phyloP scores from a whole-genome alignment of 805 yeast species.

The Saccharomycopsis amapae region DNA sequence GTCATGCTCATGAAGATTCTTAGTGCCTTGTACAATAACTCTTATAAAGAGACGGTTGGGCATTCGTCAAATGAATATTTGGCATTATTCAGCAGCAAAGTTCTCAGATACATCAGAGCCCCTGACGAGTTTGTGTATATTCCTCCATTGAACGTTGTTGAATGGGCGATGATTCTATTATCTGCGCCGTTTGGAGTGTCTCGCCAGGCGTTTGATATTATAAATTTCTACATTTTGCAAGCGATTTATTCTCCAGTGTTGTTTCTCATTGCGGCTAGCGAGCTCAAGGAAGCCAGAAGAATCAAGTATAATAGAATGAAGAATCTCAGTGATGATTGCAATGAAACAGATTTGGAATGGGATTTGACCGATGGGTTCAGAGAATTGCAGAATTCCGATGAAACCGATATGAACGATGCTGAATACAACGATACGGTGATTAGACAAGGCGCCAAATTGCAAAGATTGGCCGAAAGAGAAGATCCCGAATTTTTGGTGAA shows the following conservation, averaged over 20 bases:
- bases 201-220: constrained; percentile 23
- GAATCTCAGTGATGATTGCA: constrained; percentile 68
- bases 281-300: constrained; percentile 59
- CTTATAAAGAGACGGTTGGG: constrained; percentile 72
- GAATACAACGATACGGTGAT: constrained; percentile 11
- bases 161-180: constrained; percentile 33
- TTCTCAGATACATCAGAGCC: constrained; percentile 76
- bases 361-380: constrained; percentile 69
- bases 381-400: constrained; percentile 22
- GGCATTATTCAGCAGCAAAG: constrained; percentile 78
- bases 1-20: constrained; percentile 75
- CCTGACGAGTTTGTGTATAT: constrained; percentile 82
- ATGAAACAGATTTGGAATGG: constrained; percentile 75
- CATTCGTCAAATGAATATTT: constrained; percentile 80
- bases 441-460: constrained; percentile 13
- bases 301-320: constrained; percentile 62
- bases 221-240: constrained; percentile 55
- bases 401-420: constrained; percentile 1
- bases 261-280: constrained; percentile 51
- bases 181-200: constrained; percentile 24
- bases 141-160: constrained; percentile 77
- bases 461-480: constrained; percentile 11
- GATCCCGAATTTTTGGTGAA: constrained; percentile 16
- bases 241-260: constrained; percentile 63
- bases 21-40: constrained; percentile 78